Base-by-base conservation (phyloP, 768 basidiomycete genomes). In the Pisolithus microcarpus region DNA sequence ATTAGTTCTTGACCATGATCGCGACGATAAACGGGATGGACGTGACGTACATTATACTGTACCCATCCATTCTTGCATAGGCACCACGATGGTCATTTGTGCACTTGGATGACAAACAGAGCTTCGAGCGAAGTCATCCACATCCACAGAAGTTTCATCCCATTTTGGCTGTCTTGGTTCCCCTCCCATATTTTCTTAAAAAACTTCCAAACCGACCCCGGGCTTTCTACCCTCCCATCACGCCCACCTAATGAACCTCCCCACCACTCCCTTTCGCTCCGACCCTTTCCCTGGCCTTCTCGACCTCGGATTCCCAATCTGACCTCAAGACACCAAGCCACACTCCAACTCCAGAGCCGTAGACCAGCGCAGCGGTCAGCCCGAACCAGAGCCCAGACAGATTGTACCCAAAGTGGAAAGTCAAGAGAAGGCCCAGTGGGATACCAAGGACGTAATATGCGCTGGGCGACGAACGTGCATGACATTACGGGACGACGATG, bases 381-480 rank as follows among this genome's bases (percentile, higher is more conserved):
- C 92, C 92, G 38, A 86, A 73, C 93, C 92, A 96, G 15, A 96
- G 75, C 0, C 93, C 93, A 18, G 73, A 70, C 11, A 96, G 72
- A 0, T 73, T 80, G 64, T 79, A 73, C 36, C 72, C 64, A 10
- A 62, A 64, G 46, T 70, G 71, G 71, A 93, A 91, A 2, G 87
- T 75, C 4, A 94, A 80, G 67, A 78, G 87, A 46, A 91, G 68
- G 13, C 89, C 93, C 42, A 90, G 72, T 0, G 92, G 92, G 46
- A 95, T 85, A 26, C 89, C 89, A 54, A 93, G 68, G 51, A 84
- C 66, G 58, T 95, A 93, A 67, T 93, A 93, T 3, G 85, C 82
- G 45, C 79, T 79, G 61, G 54, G 92, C 73, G 10, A 93, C 46
- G 0, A 90, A 89, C 0, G 78, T 75, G 52, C 10, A 9, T 9